A percentile compares a stretch with the other conserved stretches of the same genome.
Conservation (phyloP, 2,329 filamentous ascomycete species). For the Fusarium sulawesiense region DNA sequence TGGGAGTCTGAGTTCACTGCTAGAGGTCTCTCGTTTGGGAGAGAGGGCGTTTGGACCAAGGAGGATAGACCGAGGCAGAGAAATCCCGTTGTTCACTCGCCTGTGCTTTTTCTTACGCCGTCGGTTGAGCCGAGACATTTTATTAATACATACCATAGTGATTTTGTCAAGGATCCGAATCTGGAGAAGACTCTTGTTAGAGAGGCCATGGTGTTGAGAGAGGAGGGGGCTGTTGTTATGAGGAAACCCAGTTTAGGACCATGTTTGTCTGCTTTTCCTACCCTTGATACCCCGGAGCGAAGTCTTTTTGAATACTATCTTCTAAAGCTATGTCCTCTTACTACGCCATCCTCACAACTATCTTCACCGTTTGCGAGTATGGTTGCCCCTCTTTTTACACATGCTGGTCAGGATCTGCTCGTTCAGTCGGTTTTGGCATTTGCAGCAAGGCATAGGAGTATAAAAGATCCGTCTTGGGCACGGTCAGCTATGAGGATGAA, state of each 20-base stretch:
- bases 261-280: constrained; percentile 27
- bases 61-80: not conserved
- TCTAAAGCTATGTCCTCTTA: constrained; percentile 37
- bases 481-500: constrained; percentile 35
- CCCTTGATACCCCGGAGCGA: constrained; percentile 11
- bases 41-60: constrained; percentile 48
- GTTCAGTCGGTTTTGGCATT: constrained; percentile 38
- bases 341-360: constrained; percentile 32
- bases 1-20: constrained; percentile 48
- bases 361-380: constrained; percentile 36
- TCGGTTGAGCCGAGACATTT: constrained; percentile 27
- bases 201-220: constrained; percentile 21
- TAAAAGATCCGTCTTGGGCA: constrained; percentile 32
- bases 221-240: constrained; percentile 4
- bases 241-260: not conserved
- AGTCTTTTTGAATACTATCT: constrained; percentile 42
- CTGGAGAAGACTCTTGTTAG: constrained; percentile 25
- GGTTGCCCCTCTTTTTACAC: constrained; percentile 38
- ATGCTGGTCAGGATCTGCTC: constrained; percentile 31
- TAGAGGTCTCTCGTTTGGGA: constrained; percentile 45
- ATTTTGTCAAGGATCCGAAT: constrained; percentile 28
- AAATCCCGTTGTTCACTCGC: not conserved
- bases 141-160: constrained; percentile 38
- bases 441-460: constrained; percentile 37
- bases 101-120: not conserved